These are phyloP conservation scores for Hypholoma sublateritium DNA, from an alignment of 768 basidiomycete species.

Conservation along the genomic window DNA sequence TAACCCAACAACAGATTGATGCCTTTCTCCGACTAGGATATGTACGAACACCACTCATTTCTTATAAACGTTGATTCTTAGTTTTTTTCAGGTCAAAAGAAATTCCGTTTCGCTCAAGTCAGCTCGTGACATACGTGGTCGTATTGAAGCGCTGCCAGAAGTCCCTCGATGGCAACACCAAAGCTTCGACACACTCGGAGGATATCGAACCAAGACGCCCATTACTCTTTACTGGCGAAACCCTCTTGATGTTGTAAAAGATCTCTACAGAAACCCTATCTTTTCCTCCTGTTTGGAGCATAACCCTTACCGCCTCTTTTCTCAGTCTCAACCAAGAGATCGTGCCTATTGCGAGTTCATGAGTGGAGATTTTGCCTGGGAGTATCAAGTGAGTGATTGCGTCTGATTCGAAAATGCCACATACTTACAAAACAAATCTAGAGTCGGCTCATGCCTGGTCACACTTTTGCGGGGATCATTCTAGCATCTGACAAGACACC, in stretches of 20 bases:
- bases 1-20: neutral
- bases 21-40: neutral
- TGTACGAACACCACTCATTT: neutral
- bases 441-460: neutral
- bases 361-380: constrained; percentile 4
- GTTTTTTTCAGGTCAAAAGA: neutral
- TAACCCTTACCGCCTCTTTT: neutral
- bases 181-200: neutral
- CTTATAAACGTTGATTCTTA: neutral
- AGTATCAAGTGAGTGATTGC: neutral
- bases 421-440: neutral
- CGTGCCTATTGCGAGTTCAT: neutral
- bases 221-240: constrained; percentile 1
- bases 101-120: neutral
- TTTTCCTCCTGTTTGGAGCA: neutral
- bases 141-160: neutral
- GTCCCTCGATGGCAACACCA: constrained; percentile 1
- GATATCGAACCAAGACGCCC: neutral
- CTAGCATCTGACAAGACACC: constrained; percentile 1
- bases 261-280: neutral
- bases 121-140: neutral
- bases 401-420: neutral
- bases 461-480: neutral
- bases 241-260: neutral
- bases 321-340: neutral